These are phyloP conservation scores for Ogataea ganodermae DNA, from an alignment of 805 yeast genomes.

Conservation along the genomic window DNA sequence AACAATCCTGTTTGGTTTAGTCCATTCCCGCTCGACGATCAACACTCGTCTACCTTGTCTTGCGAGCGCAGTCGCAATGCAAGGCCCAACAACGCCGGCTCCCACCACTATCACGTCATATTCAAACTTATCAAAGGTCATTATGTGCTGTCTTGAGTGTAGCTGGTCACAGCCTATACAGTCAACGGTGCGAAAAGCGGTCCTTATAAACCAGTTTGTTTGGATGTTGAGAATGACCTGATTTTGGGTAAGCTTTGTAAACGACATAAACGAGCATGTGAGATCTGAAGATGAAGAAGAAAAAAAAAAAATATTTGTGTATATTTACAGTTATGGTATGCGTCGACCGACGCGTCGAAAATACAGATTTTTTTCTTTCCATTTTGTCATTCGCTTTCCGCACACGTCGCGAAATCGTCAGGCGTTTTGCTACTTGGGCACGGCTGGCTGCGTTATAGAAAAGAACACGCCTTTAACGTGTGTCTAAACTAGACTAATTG, in stretches of 20 bases:
- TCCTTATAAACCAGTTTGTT: background rate
- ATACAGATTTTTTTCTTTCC: background rate
- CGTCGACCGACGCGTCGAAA: slow-evolving; percentile 5
- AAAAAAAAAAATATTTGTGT: background rate
- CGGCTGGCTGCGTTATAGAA: background rate
- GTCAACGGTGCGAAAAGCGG: background rate
- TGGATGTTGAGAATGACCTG: slow-evolving; percentile 14
- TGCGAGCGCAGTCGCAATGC: slow-evolving; percentile 86
- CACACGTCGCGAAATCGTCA: slow-evolving; percentile 3
- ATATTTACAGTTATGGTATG: too few relatives aligned
- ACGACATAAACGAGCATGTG: slow-evolving; percentile 10
- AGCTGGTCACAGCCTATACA: background rate
- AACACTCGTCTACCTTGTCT: slow-evolving; percentile 85
- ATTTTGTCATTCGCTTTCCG: background rate
- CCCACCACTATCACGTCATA: slow-evolving; percentile 91
- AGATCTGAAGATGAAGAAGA: background rate
- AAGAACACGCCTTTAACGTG: background rate
- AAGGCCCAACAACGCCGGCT: slow-evolving; percentile 99
- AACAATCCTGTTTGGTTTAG: slow-evolving; percentile 91
- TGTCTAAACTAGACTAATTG: background rate
- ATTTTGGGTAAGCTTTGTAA: slow-evolving; percentile 10
- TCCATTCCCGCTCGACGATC: slow-evolving; percentile 84
- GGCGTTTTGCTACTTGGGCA: background rate
- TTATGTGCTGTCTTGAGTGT: background rate
- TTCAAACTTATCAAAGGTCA: slow-evolving; percentile 13